Percentiles rank a stretch among this genome's conserved stretches.
Conservation (phyloP, 345 rosid species). For the Abelmoschus esculentus region DNA sequence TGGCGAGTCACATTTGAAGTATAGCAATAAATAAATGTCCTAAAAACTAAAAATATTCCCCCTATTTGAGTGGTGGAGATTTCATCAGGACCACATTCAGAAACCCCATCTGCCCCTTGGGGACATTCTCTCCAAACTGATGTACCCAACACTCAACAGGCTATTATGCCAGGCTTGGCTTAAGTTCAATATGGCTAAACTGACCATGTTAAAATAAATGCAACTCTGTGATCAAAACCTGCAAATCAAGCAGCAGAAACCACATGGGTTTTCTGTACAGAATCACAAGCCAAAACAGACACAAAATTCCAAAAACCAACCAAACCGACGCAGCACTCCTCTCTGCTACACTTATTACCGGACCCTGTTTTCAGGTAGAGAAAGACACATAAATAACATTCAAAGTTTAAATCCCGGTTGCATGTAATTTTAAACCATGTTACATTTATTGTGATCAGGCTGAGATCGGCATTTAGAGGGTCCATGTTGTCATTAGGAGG, state of each 20-base stretch:
- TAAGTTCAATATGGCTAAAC: background rate
- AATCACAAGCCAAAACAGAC: conserved; percentile 27
- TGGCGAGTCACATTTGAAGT: conserved; percentile 19
- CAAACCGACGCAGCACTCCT: conserved; percentile 16
- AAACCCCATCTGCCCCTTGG: background rate
- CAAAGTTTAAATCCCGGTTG: no score
- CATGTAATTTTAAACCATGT: no score
- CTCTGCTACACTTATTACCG: conserved; percentile 18
- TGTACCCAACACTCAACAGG: background rate
- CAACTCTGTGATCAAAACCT: conserved; percentile 19
- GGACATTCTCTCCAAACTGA: background rate
- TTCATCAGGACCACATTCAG: conserved; percentile 27
- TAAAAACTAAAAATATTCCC: background rate
- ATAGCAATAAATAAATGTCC: conserved; percentile 6
- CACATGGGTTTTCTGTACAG: conserved; percentile 35
- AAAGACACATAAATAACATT: background rate
- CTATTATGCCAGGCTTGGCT: background rate
- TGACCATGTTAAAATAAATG: background rate
- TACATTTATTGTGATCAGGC: no score
- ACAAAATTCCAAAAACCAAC: conserved; percentile 21
- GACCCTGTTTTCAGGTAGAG: conserved; percentile 27
- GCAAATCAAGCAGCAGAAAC: conserved; percentile 11
- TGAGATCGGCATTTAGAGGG: no score
- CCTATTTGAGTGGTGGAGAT: conserved; percentile 18
- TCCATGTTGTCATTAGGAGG: conserved; percentile 43